Evolutionary conservation across 345 rosid genomes (phyloP).

Genomic region (Eucalyptus curtisii): DNA sequence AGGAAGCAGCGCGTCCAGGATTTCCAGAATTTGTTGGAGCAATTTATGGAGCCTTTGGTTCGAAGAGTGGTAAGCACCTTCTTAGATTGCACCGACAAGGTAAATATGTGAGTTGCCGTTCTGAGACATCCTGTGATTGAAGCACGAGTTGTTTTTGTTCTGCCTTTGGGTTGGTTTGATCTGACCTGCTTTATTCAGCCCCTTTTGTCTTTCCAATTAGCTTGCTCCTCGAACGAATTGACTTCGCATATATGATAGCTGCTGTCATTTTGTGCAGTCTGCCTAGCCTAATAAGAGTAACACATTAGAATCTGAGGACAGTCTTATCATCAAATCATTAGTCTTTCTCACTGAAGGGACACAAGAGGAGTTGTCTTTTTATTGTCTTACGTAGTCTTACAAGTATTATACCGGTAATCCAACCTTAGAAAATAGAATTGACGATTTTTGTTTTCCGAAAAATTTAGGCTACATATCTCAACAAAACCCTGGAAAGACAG

Average conservation of each 20-base stretch:
- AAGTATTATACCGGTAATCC: not conserved
- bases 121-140: not conserved
- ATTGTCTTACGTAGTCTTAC: not conserved
- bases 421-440: not conserved
- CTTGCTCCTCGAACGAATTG: not conserved
- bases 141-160: not conserved
- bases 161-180: not conserved
- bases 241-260: not conserved
- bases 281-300: not conserved
- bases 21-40: constrained; percentile 54
- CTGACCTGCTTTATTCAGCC: not conserved
- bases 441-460: not conserved
- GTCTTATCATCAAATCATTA: not conserved
- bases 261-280: not conserved
- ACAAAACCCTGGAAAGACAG: not conserved
- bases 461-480: not conserved
- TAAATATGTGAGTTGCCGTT: not conserved
- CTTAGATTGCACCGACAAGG: not conserved
- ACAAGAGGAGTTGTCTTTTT: not conserved
- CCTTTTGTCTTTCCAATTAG: not conserved
- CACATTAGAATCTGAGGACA: not conserved
- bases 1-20: constrained; percentile 34
- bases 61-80: constrained; percentile 77
- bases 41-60: constrained; percentile 83
- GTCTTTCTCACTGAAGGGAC: not conserved